Base-by-base conservation (phyloP, 2,329 filamentous ascomycete species). In the Penicillium glabrum region DNA sequence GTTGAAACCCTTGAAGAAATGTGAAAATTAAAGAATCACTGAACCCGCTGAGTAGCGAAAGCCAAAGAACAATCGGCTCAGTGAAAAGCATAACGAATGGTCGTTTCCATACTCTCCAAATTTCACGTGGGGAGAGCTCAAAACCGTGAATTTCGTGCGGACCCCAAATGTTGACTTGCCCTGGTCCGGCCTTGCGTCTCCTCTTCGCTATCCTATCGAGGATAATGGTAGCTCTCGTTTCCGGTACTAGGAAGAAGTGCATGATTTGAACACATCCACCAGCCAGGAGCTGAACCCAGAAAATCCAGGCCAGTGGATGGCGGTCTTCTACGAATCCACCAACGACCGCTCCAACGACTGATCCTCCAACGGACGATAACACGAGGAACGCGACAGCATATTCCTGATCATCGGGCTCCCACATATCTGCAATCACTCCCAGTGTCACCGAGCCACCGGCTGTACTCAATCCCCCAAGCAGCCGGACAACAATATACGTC, bases 81-180 rank as follows among this genome's bases (percentile, higher is more conserved):
- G 80, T 83, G 14, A 85, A 53, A 64, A 89, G 86, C 82, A 88
- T 86, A 57, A 80, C 77, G 67, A 87, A 88, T 0, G 86, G 85
- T 0, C 85, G 82, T 31, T 78, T 67, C 83, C 85, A 86, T 47
- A 86, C 80, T 35, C 77, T 74, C 33, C 84, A 56, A 16, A 89
- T 75, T 61, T 88, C 85, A 58, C 77, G 79, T 51, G 75, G 74
- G 1, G 81, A 80, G 67, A 89, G 82, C 45, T 84, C 80, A 53
- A 82, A 77, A 10, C 74, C 72, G 8, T 83, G 78, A n/a, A 91
- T 80, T 74, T 95, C 90, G 58, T 89, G 85, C 0, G 89, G 89
- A 1, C 90, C 89, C 70, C 84, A 90, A 59, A 89, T 86, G 54
- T 82, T 71, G 5, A 84, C 84, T 6, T 76, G 2, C 19, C 37